phyloP scores from a whole-genome alignment of 2,329 filamentous ascomycete genomes.

The Fusarium abutilonis region DNA sequence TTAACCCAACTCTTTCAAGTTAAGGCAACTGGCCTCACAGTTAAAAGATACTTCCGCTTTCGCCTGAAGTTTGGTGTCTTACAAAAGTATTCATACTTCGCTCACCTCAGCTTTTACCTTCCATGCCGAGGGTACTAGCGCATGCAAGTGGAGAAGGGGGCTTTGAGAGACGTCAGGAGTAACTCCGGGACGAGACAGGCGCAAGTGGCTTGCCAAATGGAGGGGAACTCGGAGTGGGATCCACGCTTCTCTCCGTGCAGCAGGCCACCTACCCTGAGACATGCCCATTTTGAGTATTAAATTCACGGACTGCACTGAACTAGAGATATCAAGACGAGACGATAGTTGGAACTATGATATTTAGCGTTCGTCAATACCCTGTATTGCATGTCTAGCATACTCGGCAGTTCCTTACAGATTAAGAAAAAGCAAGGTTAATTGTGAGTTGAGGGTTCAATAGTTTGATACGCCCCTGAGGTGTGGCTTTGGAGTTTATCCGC shows the following conservation, averaged over 20 bases:
- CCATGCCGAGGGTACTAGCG: conserved; percentile 12
- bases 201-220: neutral
- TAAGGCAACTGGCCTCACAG: neutral
- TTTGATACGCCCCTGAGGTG: conserved; percentile 3
- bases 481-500: neutral
- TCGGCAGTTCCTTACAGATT: conserved; percentile 19
- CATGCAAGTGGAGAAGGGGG: conserved; percentile 12
- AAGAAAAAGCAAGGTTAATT: conserved; percentile 10
- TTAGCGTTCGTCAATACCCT: conserved; percentile 2
- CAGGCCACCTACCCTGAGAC: conserved; percentile 1
- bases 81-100: conserved; percentile 4
- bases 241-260: conserved; percentile 17
- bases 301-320: neutral
- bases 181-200: conserved; percentile 12
- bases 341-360: neutral
- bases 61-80: neutral
- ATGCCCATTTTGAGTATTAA: conserved; percentile 9
- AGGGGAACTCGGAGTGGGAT: conserved; percentile 5
- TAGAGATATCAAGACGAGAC: neutral
- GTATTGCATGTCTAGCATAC: conserved; percentile 23
- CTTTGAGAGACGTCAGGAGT: conserved; percentile 9
- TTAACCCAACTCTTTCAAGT: neutral
- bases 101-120: conserved; percentile 1
- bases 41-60: conserved; percentile 1
- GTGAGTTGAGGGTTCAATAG: neutral